phyloP scores from a whole-genome alignment of 441 rosid genomes.

The Cnidoscolus chayamansa region DNA sequence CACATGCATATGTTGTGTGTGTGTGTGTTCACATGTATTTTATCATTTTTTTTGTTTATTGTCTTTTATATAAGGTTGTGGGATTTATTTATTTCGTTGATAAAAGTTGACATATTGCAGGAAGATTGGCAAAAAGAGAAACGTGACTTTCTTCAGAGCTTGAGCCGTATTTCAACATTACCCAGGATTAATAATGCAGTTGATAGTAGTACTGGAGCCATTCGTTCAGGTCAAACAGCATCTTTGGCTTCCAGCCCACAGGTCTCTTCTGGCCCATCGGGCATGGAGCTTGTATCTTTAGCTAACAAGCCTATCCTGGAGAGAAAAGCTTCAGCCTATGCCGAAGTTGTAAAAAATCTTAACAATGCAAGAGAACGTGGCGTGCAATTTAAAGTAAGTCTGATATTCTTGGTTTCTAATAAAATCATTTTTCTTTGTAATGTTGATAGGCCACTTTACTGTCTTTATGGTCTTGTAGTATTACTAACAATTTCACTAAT shows the following conservation, averaged over 20 bases:
- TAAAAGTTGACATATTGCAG: constrained; percentile 41
- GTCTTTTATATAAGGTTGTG: neutral
- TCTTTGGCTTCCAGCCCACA: constrained; percentile 56
- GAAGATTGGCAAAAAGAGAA: constrained; percentile 97
- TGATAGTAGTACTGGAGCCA: constrained; percentile 37
- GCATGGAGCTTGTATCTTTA: constrained; percentile 59
- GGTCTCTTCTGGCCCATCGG: constrained; percentile 48
- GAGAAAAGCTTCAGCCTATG: constrained; percentile 71
- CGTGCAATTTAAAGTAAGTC: constrained; percentile 64
- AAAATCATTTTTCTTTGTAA: constrained; percentile 7
- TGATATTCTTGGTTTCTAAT: constrained; percentile 10
- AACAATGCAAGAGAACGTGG: constrained; percentile 81
- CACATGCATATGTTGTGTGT: neutral
- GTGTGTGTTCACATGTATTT: neutral
- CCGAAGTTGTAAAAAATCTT: constrained; percentile 73
- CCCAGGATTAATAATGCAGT: constrained; percentile 67
- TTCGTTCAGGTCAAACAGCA: constrained; percentile 52
- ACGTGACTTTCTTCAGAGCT: constrained; percentile 89
- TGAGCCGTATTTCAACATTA: constrained; percentile 77
- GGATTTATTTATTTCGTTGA: constrained; percentile 10
- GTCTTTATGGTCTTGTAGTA: constrained; percentile 16
- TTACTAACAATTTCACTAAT: neutral
- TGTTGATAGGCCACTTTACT: constrained; percentile 22
- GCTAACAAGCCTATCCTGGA: constrained; percentile 63
- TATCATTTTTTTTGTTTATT: neutral